These are phyloP conservation scores for Sporothrix brunneoviolacea DNA, from an alignment of 2,329 filamentous ascomycete genomes.

Conservation along the genomic window DNA sequence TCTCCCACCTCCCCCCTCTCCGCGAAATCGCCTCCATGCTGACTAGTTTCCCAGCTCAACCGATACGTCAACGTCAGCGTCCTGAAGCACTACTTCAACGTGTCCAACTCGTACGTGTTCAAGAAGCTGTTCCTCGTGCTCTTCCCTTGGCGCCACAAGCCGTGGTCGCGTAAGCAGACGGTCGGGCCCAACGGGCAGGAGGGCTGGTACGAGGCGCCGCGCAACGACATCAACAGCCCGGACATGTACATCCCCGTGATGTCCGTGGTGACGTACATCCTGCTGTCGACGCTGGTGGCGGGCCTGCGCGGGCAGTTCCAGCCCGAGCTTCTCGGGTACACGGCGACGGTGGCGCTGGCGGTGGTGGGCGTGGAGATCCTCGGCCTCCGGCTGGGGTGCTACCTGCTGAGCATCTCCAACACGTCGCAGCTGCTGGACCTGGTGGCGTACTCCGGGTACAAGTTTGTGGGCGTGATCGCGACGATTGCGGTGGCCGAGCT, in stretches of 20 bases:
- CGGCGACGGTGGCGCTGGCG: conserved; percentile 73
- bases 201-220: conserved; percentile 77
- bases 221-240: conserved; percentile 94
- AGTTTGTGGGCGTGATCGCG: conserved; percentile 93
- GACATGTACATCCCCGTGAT: conserved; percentile 99
- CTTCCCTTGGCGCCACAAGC: conserved; percentile 95
- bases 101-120: conserved; percentile 93
- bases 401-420: conserved; percentile 87
- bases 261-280: conserved; percentile 95
- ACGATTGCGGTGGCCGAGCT: conserved; percentile 76
- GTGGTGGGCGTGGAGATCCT: conserved; percentile 84
- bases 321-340: conserved; percentile 85
- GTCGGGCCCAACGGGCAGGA: conserved; percentile 63
- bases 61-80: conserved; percentile 79
- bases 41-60: conserved; percentile 36
- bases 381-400: conserved; percentile 86
- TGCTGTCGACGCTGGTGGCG: conserved; percentile 83
- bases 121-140: conserved; percentile 90
- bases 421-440: conserved; percentile 89
- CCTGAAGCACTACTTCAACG: conserved; percentile 99
- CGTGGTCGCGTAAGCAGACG: conserved; percentile 88
- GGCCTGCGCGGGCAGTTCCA: conserved; percentile 88
- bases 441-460: conserved; percentile 95
- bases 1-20: too few species aligned
- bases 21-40: too few species aligned